These are phyloP conservation scores for Suillus bovinus DNA, from an alignment of 768 basidiomycete genomes.

Conservation along the genomic window DNA sequence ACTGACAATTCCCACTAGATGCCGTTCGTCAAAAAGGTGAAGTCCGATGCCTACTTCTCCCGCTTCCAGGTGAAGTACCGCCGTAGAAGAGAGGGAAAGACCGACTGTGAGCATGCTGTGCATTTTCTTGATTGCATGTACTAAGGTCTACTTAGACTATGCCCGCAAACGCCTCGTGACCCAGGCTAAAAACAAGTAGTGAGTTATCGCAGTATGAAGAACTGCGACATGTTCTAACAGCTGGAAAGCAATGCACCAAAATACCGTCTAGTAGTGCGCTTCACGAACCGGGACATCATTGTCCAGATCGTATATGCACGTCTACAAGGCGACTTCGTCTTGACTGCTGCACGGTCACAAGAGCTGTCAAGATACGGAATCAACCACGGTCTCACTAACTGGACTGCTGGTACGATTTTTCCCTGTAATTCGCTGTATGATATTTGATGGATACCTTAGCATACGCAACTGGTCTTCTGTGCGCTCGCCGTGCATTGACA, in stretches of 20 bases:
- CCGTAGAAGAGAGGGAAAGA: conserved; percentile 96
- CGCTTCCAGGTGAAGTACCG: conserved; percentile 99
- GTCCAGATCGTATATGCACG: conserved; percentile 96
- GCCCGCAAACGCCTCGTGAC: conserved; percentile 96
- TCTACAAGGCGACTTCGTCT: conserved; percentile 93
- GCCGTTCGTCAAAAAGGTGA: conserved; percentile 98
- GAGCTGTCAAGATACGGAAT: conserved; percentile 97
- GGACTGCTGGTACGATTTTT: conserved; percentile 77
- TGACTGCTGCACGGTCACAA: conserved; percentile 82
- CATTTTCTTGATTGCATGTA: background rate
- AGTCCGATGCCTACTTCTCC: conserved; percentile 97
- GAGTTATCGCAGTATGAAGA: conserved; percentile 26
- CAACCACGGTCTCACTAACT: conserved; percentile 98
- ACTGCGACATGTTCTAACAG: conserved; percentile 11
- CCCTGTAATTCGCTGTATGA: background rate
- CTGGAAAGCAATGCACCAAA: conserved; percentile 83
- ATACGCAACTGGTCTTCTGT: conserved; percentile 95
- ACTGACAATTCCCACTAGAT: conserved; percentile 45
- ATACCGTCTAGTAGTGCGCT: conserved; percentile 97
- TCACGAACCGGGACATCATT: conserved; percentile 97
- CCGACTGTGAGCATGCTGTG: conserved; percentile 72
- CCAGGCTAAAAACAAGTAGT: conserved; percentile 99
- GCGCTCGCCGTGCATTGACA: conserved; percentile 89
- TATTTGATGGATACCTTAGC: conserved; percentile 44
- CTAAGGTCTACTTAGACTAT: conserved; percentile 64